Percentiles rank a stretch among this genome's conserved stretches.
phyloP scores from a whole-genome alignment of 1,284 basidiomycete species.

The Puccinia brachypodii region DNA sequence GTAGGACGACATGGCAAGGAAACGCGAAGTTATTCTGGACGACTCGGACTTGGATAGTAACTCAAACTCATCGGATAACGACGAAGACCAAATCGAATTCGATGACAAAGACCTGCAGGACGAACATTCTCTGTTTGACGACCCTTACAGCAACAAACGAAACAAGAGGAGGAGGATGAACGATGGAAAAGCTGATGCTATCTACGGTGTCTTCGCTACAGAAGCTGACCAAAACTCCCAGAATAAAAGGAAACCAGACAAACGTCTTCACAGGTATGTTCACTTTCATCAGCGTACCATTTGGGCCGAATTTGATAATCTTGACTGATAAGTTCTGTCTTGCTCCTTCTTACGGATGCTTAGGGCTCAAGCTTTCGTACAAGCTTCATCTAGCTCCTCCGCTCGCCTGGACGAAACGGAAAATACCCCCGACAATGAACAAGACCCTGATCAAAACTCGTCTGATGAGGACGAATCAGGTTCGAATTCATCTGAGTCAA shows the following conservation, averaged over 20 bases:
- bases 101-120: constrained; percentile 70
- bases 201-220: constrained; percentile 80
- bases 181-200: constrained; percentile 70
- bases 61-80: constrained; percentile 1
- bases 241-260: constrained; percentile 51
- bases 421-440: background rate
- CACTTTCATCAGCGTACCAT: background rate
- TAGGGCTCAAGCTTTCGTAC: constrained; percentile 40
- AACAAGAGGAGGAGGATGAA: constrained; percentile 65
- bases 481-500: constrained; percentile 18
- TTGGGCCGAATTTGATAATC: background rate
- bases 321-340: background rate
- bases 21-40: constrained; percentile 52
- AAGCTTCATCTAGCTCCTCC: constrained; percentile 28
- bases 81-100: constrained; percentile 60
- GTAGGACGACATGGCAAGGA: constrained; percentile 26
- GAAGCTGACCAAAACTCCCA: constrained; percentile 67
- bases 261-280: constrained; percentile 34
- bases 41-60: constrained; percentile 52
- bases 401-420: background rate
- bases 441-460: background rate
- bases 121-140: constrained; percentile 74
- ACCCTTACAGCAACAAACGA: constrained; percentile 67
- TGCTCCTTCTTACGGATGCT: background rate
- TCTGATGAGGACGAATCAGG: constrained; percentile 4